These are phyloP conservation scores for Coleophoma eucalyptorum DNA, from an alignment of 2,329 filamentous ascomycete genomes.

Conservation along the genomic window DNA sequence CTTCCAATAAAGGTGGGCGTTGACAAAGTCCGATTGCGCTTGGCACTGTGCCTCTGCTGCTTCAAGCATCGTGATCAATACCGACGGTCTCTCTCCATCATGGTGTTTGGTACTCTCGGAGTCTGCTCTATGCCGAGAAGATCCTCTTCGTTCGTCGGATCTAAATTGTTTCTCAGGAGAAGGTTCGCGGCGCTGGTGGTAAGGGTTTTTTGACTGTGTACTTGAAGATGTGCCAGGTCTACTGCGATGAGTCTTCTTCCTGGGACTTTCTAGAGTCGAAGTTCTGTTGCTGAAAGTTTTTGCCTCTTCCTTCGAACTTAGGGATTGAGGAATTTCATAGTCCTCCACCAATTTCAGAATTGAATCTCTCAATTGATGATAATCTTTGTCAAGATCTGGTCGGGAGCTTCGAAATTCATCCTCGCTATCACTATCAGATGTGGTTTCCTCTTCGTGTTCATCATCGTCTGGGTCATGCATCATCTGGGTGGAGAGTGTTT, in stretches of 20 bases:
- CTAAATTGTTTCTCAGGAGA: constrained; percentile 13
- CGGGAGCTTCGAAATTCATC: constrained; percentile 52
- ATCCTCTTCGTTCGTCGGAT: constrained; percentile 9
- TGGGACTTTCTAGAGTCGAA: constrained; percentile 39
- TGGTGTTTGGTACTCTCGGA: constrained; percentile 25
- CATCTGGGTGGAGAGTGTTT: constrained; percentile 66
- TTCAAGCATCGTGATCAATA: constrained; percentile 70
- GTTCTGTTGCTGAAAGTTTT: constrained; percentile 70
- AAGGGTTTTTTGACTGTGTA: constrained; percentile 56
- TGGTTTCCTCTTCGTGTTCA: constrained; percentile 61
- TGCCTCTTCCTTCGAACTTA: constrained; percentile 54
- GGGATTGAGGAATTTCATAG: constrained; percentile 70
- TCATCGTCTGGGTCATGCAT: constrained; percentile 67
- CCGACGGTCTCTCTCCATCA: constrained; percentile 40
- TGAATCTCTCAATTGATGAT: constrained; percentile 75
- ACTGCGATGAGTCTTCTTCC: constrained; percentile 54
- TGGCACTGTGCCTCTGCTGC: constrained; percentile 74
- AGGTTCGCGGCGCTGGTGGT: constrained; percentile 31
- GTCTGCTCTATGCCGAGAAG: constrained; percentile 12
- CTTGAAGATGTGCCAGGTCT: constrained; percentile 43
- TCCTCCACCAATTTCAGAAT: constrained; percentile 79
- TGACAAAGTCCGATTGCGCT: constrained; percentile 77
- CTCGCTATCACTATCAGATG: constrained; percentile 55
- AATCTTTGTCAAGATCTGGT: constrained; percentile 70
- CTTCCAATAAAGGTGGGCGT: constrained; percentile 81